phyloP scores from a whole-genome alignment of 805 yeast genomes.

The Candida takata region DNA sequence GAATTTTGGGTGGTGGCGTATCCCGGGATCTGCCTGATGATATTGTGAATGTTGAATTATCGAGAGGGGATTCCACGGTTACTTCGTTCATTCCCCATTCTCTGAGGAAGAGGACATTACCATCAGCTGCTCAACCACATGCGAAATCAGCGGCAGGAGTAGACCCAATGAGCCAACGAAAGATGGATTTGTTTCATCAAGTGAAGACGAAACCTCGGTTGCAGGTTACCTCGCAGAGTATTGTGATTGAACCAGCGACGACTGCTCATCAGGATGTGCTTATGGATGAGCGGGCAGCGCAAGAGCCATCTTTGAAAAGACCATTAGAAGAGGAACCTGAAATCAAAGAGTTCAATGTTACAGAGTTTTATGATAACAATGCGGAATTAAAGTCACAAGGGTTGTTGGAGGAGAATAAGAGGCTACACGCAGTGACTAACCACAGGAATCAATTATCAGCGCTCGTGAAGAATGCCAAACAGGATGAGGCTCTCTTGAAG shows the following conservation, averaged over 20 bases:
- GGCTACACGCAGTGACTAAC: constrained; percentile 17
- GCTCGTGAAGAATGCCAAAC: constrained; percentile 22
- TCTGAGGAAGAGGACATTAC: constrained; percentile 7
- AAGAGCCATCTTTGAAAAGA: not conserved
- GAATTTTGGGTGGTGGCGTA: constrained; percentile 14
- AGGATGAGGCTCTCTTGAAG: constrained; percentile 18
- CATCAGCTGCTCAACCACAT: too few relatives aligned
- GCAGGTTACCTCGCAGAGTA: not conserved
- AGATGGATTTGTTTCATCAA: constrained; percentile 1
- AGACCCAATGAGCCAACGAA: not conserved
- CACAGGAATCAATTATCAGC: constrained; percentile 22
- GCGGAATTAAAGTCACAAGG: constrained; percentile 18
- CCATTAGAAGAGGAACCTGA: constrained; percentile 4
- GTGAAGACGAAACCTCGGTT: too few relatives aligned
- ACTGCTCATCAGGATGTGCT: not conserved
- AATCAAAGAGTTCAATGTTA: constrained; percentile 19
- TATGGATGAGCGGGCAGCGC: not conserved
- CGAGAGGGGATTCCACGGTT: constrained; percentile 8
- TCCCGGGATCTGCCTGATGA: constrained; percentile 13
- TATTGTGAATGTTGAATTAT: constrained; percentile 16
- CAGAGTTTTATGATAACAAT: constrained; percentile 18
- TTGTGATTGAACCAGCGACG: not conserved
- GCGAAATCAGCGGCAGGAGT: too few relatives aligned
- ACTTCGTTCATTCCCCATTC: constrained; percentile 21
- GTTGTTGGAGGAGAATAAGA: constrained; percentile 17